These are phyloP conservation scores for Ascochyta viciae-villosae DNA, from an alignment of 2,329 filamentous ascomycete genomes.

Conservation along the genomic window DNA sequence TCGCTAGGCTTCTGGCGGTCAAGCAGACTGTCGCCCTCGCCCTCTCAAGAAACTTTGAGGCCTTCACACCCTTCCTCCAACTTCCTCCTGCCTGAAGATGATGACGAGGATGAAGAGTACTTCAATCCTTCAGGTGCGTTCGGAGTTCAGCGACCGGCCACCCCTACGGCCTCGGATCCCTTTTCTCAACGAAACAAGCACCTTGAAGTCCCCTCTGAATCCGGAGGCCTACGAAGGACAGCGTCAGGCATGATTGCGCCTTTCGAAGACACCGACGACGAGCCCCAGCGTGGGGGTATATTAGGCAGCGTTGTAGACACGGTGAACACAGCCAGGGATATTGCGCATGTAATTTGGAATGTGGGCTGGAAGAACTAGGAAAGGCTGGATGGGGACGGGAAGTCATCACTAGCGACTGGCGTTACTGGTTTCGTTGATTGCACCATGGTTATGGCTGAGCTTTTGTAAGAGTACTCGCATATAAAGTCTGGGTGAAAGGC, in stretches of 20 bases:
- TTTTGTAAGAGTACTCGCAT: conserved; percentile 24
- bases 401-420: conserved; percentile 34
- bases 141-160: conserved; percentile 43
- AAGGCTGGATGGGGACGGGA: background rate
- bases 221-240: conserved; percentile 73
- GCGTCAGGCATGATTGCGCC: conserved; percentile 92
- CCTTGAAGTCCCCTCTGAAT: conserved; percentile 27
- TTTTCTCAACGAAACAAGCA: conserved; percentile 28
- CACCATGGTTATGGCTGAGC: conserved; percentile 27
- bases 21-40: conserved; percentile 69
- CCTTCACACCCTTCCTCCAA: conserved; percentile 72
- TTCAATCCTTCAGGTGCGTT: conserved; percentile 54
- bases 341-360: conserved; percentile 72
- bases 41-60: conserved; percentile 82
- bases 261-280: conserved; percentile 75
- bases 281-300: conserved; percentile 65
- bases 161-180: conserved; percentile 43
- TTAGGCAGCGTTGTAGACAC: conserved; percentile 84
- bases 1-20: conserved; percentile 55
- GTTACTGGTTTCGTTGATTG: conserved; percentile 26
- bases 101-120: conserved; percentile 56
- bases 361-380: conserved; percentile 64
- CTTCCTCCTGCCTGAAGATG: conserved; percentile 68
- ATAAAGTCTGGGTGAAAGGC: conserved; percentile 19
- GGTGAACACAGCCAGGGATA: conserved; percentile 69